These are phyloP conservation scores for Begonia fuchsioides DNA, from an alignment of 306 rosid genomes.

Conservation along the genomic window DNA sequence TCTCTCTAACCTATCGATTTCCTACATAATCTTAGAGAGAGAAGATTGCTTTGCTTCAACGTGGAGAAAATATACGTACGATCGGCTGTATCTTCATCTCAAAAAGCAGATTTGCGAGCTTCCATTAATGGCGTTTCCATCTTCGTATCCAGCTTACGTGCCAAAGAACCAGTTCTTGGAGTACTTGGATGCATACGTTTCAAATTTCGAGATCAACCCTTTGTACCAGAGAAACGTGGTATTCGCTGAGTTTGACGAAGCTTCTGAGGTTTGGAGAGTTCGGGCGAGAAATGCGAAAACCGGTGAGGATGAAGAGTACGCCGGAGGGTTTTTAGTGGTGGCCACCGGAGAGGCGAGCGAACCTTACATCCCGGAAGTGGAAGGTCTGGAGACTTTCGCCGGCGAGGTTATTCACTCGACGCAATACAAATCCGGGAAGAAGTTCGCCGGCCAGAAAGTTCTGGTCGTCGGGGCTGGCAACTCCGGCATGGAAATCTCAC, in stretches of 20 bases:
- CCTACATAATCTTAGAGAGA: conserved; percentile 37
- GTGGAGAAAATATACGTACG: conserved; percentile 51
- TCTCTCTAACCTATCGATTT: conserved; percentile 22
- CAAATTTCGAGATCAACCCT: conserved; percentile 35
- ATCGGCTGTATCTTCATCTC: conserved; percentile 47
- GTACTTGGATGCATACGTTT: conserved; percentile 26
- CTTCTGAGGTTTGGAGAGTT: conserved; percentile 26
- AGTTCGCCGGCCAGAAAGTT: conserved; percentile 25
- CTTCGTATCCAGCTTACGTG: conserved; percentile 28
- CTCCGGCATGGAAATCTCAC: conserved; percentile 63
- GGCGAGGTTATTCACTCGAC: conserved; percentile 59
- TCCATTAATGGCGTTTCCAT: conserved; percentile 33
- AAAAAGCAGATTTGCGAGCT: conserved; percentile 30
- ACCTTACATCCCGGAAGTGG: conserved; percentile 32
- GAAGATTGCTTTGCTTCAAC: conserved; percentile 47
- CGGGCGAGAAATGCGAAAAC: conserved; percentile 9
- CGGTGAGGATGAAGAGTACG: conserved; percentile 26
- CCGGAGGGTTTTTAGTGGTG: conserved; percentile 34
- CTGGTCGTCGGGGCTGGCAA: conserved; percentile 73
- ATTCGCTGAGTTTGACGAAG: conserved; percentile 18
- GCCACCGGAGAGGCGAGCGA: conserved; percentile 45
- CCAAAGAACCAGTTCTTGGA: conserved; percentile 29
- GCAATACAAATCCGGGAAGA: conserved; percentile 22
- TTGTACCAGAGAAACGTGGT: conserved; percentile 27
- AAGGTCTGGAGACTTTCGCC: conserved; percentile 26